Conservation (phyloP, 2,329 filamentous ascomycete genomes). For the Penicillium sp. region DNA sequence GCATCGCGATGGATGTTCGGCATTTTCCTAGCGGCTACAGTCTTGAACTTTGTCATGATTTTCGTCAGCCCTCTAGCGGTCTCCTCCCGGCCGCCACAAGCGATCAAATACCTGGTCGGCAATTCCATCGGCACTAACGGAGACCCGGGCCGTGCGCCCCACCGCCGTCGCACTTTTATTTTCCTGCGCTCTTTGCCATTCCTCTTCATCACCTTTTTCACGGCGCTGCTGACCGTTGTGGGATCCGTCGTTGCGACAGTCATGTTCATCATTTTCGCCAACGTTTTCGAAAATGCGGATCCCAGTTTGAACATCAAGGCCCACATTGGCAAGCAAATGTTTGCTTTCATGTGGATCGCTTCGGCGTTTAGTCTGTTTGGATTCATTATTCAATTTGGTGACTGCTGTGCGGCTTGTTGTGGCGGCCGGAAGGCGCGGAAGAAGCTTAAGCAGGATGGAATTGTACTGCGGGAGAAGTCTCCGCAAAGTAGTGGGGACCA, state of each 20-base stretch:
- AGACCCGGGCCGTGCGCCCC: conserved; percentile 26
- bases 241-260: conserved; percentile 75
- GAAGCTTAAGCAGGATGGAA: conserved; percentile 26
- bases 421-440: conserved; percentile 41
- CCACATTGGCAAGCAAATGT: conserved; percentile 69
- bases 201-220: conserved; percentile 65
- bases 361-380: conserved; percentile 65
- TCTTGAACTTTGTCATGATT: conserved; percentile 71
- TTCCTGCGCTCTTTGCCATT: conserved; percentile 62
- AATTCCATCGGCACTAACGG: conserved; percentile 9
- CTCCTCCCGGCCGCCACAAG: conserved; percentile 40
- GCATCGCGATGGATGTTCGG: conserved; percentile 86
- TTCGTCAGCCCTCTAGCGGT: conserved; percentile 59
- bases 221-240: conserved; percentile 65
- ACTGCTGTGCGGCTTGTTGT: conserved; percentile 68
- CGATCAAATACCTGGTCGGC: conserved; percentile 30
- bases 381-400: conserved; percentile 69
- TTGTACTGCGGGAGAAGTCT: conserved; percentile 17
- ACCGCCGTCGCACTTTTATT: conserved; percentile 39
- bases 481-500: neutral
- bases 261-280: conserved; percentile 78
- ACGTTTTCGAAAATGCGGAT: conserved; percentile 67
- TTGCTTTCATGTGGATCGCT: conserved; percentile 88
- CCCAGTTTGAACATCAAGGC: conserved; percentile 74
- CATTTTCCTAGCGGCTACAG: conserved; percentile 72